A percentile compares a stretch with the other conserved stretches of the same genome.
phyloP scores from a whole-genome alignment of 2,329 filamentous ascomycete species.

The Sphaerulina musiva region DNA sequence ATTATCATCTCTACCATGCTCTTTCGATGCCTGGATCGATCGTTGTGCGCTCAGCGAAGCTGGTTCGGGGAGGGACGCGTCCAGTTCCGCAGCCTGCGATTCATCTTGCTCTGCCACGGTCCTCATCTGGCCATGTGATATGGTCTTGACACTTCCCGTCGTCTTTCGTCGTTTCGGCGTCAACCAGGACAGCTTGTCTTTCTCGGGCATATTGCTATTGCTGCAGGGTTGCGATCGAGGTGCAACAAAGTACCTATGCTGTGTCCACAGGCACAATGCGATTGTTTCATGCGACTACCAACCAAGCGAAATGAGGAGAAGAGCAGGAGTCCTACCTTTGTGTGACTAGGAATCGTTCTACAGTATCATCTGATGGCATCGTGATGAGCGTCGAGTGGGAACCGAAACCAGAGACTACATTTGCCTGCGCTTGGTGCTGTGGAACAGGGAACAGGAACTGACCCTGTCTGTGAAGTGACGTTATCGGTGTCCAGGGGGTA shows the following conservation, averaged over 20 bases:
- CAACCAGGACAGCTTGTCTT: constrained; percentile 23
- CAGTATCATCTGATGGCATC: constrained; percentile 10
- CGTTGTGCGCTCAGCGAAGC: constrained; percentile 26
- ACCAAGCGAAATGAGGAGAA: not conserved
- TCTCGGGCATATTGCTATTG: constrained; percentile 7
- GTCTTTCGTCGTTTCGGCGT: constrained; percentile 26
- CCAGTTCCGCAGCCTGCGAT: constrained; percentile 22
- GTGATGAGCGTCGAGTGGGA: constrained; percentile 8
- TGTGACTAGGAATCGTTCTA: not conserved
- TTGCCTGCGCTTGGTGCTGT: not conserved
- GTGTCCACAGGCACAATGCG: constrained; percentile 1
- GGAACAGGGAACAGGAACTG: constrained; percentile 10
- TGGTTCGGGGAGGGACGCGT: constrained; percentile 27
- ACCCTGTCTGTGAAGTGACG: constrained; percentile 8
- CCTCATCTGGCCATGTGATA: constrained; percentile 12
- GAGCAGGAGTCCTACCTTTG: constrained; percentile 4
- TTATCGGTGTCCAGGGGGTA: not conserved
- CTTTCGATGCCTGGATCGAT: constrained; percentile 6
- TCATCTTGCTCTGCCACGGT: constrained; percentile 8
- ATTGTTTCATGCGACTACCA: not conserved
- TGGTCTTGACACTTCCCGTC: constrained; percentile 23
- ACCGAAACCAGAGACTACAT: constrained; percentile 1
- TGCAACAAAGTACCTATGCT: not conserved
- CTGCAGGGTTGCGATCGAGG: not conserved
- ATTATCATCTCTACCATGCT: not conserved